These are phyloP conservation scores for Cucurbita moschata DNA, from an alignment of 306 rosid species.

Conservation along the genomic window DNA sequence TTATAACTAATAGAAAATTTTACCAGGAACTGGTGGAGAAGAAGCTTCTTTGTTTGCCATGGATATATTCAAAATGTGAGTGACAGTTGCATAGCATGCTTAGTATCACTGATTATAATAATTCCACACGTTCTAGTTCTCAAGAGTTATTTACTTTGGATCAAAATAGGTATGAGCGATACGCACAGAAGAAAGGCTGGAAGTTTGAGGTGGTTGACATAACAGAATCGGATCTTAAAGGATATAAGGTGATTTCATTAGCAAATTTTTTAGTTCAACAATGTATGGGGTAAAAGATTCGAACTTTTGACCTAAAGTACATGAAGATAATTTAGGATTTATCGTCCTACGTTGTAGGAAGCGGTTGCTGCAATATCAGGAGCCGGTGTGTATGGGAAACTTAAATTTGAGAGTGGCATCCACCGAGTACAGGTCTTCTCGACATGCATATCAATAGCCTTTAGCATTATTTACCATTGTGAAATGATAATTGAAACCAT, in stretches of 20 bases:
- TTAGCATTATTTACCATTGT: not conserved
- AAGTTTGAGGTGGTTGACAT: conserved; percentile 67
- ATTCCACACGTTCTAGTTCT: conserved; percentile 6
- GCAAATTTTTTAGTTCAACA: not conserved
- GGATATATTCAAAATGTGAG: conserved; percentile 85
- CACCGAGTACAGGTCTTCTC: conserved; percentile 83
- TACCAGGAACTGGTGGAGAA: conserved; percentile 80
- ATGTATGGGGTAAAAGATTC: no score
- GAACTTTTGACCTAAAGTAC: no score
- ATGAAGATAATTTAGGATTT: not conserved
- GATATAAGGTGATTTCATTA: conserved; percentile 45
- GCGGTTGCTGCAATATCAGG: conserved; percentile 85
- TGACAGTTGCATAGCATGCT: not conserved
- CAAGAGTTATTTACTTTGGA: not conserved
- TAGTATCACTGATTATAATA: conserved; percentile 7
- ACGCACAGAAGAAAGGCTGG: conserved; percentile 69
- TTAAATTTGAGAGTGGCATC: conserved; percentile 90
- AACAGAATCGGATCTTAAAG: conserved; percentile 68
- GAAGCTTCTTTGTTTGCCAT: conserved; percentile 93
- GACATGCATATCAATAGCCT: conserved; percentile 2
- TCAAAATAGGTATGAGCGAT: conserved; percentile 61
- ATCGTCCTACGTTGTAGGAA: conserved; percentile 35
- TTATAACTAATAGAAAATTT: not conserved
- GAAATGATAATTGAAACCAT: not conserved
- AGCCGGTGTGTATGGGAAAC: conserved; percentile 61